A percentile compares a stretch with the other conserved stretches of the same genome.
phyloP scores from a whole-genome alignment of 2,329 filamentous ascomycete genomes.

The Colletotrichum orbiculare region DNA sequence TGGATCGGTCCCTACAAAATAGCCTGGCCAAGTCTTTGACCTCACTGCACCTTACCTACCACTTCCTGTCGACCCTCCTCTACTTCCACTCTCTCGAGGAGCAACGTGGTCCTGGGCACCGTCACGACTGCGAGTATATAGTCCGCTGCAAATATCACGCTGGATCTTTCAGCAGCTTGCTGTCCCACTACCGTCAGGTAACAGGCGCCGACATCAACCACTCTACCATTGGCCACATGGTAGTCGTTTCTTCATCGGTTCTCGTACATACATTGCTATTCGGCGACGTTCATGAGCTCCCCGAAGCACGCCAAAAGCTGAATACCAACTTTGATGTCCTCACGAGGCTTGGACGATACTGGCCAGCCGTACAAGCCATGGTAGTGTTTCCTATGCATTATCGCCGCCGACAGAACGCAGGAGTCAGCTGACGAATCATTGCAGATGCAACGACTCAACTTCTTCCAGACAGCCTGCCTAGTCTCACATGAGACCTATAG shows the following conservation, averaged over 20 bases:
- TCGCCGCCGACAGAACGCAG: too few species aligned
- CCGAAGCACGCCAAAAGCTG: neutral
- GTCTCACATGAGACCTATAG: neutral
- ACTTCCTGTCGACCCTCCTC: slow-evolving; percentile 50
- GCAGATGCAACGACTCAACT: neutral
- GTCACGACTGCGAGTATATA: slow-evolving; percentile 4
- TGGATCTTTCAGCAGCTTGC: slow-evolving; percentile 42
- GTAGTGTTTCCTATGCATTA: neutral
- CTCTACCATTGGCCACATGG: slow-evolving; percentile 38
- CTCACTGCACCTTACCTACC: slow-evolving; percentile 49
- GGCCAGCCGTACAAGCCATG: neutral
- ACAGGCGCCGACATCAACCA: slow-evolving; percentile 33
- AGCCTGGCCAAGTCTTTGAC: slow-evolving; percentile 43
- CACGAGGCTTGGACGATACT: neutral
- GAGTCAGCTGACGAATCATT: neutral
- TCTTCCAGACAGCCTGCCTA: neutral
- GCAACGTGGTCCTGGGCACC: neutral
- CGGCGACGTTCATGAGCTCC: slow-evolving; percentile 27
- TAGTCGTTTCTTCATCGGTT: slow-evolving; percentile 37
- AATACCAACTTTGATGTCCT: neutral
- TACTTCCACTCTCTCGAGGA: slow-evolving; percentile 51
- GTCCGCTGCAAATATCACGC: slow-evolving; percentile 44
- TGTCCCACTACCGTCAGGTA: slow-evolving; percentile 26
- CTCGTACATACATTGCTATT: slow-evolving; percentile 37
- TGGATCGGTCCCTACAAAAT: slow-evolving; percentile 31